A percentile compares a stretch with the other conserved stretches of the same genome.
Conservation (phyloP, 2,329 filamentous ascomycete genomes). For the Colletotrichum siamense region DNA sequence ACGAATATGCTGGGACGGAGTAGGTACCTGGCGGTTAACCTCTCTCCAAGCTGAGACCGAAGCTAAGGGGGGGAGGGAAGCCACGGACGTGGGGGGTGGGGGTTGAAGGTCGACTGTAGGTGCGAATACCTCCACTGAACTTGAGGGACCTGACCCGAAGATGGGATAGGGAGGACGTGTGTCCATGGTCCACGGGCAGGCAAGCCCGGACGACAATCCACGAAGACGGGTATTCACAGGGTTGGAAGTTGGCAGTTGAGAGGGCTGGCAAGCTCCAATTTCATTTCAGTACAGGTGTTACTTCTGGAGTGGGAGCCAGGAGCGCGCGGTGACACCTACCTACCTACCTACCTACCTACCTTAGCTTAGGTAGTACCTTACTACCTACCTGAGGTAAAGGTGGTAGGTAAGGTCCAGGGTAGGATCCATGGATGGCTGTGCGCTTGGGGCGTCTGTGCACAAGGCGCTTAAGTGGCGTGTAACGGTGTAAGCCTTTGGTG, state of each 20-base stretch:
- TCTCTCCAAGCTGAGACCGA: neutral
- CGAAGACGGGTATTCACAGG: neutral
- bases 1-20: neutral
- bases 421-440: neutral
- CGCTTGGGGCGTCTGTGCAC: slow-evolving; percentile 3
- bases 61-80: neutral
- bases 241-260: neutral
- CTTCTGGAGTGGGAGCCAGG: neutral
- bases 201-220: neutral
- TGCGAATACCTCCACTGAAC: neutral
- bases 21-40: neutral
- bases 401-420: neutral
- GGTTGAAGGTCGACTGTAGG: neutral
- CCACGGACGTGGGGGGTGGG: neutral
- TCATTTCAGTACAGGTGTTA: neutral
- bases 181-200: too few species aligned
- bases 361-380: too few species aligned
- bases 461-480: neutral
- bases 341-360: too few species aligned
- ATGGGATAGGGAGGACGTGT: neutral
- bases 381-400: too few species aligned
- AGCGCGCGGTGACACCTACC: neutral
- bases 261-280: neutral
- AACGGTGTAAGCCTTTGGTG: neutral
- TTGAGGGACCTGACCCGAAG: neutral